These are phyloP conservation scores for Podaxis sp. DNA, from an alignment of 768 basidiomycete species.

Conservation along the genomic window DNA sequence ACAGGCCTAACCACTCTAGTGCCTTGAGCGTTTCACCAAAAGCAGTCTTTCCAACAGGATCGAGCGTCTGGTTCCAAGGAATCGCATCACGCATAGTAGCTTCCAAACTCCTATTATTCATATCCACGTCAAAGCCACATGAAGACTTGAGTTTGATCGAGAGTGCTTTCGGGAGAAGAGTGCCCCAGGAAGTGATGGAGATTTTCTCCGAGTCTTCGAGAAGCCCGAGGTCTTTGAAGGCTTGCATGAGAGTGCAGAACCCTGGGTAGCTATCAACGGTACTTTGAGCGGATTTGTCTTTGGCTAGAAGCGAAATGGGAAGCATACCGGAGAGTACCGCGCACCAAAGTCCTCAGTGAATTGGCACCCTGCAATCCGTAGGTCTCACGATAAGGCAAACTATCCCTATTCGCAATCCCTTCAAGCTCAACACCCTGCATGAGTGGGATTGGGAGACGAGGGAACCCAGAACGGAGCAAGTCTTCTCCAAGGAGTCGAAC, in stretches of 20 bases:
- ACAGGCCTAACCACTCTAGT: conserved; percentile 8
- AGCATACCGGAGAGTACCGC: conserved; percentile 77
- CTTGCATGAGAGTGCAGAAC: conserved; percentile 68
- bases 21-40: neutral
- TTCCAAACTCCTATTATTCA: conserved; percentile 5
- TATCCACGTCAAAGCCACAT: neutral
- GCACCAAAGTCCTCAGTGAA: conserved; percentile 58
- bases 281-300: neutral
- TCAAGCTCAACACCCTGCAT: conserved; percentile 55
- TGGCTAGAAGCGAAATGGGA: neutral
- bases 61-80: neutral
- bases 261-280: conserved; percentile 66
- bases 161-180: conserved; percentile 27
- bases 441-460: conserved; percentile 58
- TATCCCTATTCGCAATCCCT: conserved; percentile 84
- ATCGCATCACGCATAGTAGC: neutral
- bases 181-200: conserved; percentile 33
- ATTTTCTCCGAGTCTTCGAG: conserved; percentile 41
- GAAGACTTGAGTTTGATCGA: conserved; percentile 14
- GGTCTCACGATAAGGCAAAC: conserved; percentile 59
- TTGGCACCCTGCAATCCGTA: conserved; percentile 48
- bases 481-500: conserved; percentile 44
- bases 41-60: neutral
- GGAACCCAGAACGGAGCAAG: conserved; percentile 57
- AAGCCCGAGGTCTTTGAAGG: conserved; percentile 68